Evolutionary conservation across 192 early-diverging fungal genomes (phyloP), one percentile per base, ranked within the genome.

Genomic region (Backusella liffmaniae): DNA sequence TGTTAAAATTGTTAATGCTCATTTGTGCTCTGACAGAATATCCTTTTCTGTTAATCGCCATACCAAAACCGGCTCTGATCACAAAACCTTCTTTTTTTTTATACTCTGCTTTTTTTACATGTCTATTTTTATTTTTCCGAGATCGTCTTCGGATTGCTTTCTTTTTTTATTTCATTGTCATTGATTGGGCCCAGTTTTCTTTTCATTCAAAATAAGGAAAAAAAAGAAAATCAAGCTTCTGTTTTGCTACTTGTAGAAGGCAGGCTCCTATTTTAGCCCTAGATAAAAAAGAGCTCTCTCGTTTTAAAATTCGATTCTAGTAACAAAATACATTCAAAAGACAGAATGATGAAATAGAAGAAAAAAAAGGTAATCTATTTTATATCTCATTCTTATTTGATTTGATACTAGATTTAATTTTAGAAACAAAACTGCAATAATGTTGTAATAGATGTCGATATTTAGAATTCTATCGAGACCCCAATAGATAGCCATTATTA

Each of bases 221-320:
- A 73, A 29, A 73, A 73, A 73, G 56, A 62, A 62, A 51, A 73
- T 5, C 26, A 73, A 65, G 56, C 10, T 62, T 62, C 56, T 29
- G 12, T 29, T 62, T 62, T 62, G 26, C 26, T 29, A 34, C 42
- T 49, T 36, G 73, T 21, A 35, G 42, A 73, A 30, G 35, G 37
- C 49, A 39, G 30, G 56, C 29, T 29, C 29, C 56, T 23, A 3
- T 29, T 62, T 62, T 62, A 62, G 56, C 23, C 12, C 56, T 3
- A 29, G 56, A 12, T 1, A 2, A 62, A 62, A 62, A 29, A 13
- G 3, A 3, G 23, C 8, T 6, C 23, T 23, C 8, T 29, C 29
- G 9, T 5, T 62, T 9, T 29, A 23, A 12, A 10, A 21, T 56
- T 9, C 18, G 8, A 3, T n/a, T 56, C 53, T 10, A 56, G 8